Evolutionary conservation across 2,329 filamentous ascomycete genomes (phyloP).

Genomic region (Botrytis paeoniae): DNA sequence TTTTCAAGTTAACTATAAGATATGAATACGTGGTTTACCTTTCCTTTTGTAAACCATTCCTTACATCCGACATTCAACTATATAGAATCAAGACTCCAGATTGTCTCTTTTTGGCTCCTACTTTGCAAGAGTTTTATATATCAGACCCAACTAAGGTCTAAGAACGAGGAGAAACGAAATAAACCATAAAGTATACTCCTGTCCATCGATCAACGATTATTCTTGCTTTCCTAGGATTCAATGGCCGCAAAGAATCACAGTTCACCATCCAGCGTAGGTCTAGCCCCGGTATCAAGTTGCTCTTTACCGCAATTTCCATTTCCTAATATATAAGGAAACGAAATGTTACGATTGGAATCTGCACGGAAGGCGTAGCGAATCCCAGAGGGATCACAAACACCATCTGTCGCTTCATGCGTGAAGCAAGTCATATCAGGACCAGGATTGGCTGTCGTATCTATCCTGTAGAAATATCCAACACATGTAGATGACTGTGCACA

Average conservation of each 20-base stretch:
- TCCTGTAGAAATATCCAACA: neutral
- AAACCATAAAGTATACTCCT: accelerated
- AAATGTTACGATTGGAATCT: neutral
- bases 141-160: neutral
- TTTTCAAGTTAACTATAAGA: neutral
- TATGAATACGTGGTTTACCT: neutral
- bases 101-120: neutral
- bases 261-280: neutral
- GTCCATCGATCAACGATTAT: neutral
- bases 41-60: neutral
- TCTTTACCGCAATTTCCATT: neutral
- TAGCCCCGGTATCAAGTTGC: neutral
- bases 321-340: neutral
- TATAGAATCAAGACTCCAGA: neutral
- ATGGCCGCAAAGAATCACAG: neutral
- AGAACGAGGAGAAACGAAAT: neutral
- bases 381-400: neutral
- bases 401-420: neutral
- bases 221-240: neutral
- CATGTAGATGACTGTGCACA: neutral
- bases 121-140: accelerated
- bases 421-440: neutral
- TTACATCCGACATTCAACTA: neutral
- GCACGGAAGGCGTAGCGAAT: neutral
- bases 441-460: neutral